phyloP scores from a whole-genome alignment of 2,329 filamentous ascomycete genomes.

The Colletotrichum kahawae region DNA sequence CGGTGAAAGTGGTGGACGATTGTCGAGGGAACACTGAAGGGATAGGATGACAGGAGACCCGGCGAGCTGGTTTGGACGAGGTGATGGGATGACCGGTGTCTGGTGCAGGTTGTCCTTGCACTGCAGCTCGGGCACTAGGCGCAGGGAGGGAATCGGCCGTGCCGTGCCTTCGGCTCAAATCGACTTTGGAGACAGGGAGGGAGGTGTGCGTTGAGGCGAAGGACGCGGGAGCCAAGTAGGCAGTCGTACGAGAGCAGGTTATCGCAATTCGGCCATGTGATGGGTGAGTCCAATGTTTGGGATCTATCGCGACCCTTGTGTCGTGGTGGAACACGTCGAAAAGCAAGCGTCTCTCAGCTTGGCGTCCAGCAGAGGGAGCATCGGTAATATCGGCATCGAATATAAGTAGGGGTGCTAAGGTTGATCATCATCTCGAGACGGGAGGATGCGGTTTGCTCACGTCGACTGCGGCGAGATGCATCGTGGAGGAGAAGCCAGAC shows the following conservation, averaged over 20 bases:
- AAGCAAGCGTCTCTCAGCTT: not conserved
- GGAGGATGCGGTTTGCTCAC: not conserved
- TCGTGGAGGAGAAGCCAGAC: not conserved
- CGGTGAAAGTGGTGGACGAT: not conserved
- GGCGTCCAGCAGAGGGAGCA: not conserved
- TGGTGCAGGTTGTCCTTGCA: not conserved
- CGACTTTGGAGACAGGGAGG: not conserved
- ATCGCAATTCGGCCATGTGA: not conserved
- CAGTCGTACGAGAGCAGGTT: not conserved
- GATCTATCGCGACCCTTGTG: conserved; percentile 4
- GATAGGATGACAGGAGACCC: not conserved
- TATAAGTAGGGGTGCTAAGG: not conserved
- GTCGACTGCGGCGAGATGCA: not conserved
- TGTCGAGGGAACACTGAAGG: not conserved
- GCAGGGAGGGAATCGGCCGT: not conserved
- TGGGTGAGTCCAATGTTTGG: conserved; percentile 19
- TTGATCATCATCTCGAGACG: not conserved
- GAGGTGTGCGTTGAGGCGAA: not conserved
- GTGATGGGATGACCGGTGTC: not conserved
- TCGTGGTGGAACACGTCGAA: not conserved
- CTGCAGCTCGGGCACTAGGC: not conserved
- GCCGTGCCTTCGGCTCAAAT: not conserved
- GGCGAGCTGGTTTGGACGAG: not conserved
- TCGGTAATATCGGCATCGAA: not conserved
- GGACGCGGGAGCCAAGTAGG: not conserved